Conservation (phyloP, 148 eudicot species). For the Fagopyrum tataricum region DNA sequence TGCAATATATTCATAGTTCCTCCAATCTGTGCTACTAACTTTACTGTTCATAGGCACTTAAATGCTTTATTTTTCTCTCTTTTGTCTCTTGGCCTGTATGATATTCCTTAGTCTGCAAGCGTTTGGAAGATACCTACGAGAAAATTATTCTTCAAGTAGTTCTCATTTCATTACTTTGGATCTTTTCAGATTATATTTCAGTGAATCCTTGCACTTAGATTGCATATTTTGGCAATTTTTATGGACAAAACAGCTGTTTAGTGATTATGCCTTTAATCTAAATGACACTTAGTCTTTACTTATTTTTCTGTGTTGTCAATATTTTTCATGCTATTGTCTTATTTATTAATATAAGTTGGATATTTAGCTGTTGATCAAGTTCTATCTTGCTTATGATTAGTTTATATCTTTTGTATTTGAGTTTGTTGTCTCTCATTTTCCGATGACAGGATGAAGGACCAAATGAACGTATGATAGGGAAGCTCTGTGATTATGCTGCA, state of each 20-base stretch:
- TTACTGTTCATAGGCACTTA: not conserved
- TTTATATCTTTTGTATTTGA: not conserved
- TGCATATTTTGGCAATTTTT: not conserved
- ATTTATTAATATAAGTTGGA: not conserved
- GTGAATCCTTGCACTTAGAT: not conserved
- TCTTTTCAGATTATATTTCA: slow-evolving; percentile 3
- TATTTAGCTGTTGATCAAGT: not conserved
- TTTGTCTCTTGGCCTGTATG: not conserved
- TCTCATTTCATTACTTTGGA: not conserved
- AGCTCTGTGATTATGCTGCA: slow-evolving; percentile 90
- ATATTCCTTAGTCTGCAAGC: not conserved
- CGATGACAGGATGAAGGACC: slow-evolving; percentile 65
- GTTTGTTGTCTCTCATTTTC: not conserved
- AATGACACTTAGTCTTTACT: not conserved
- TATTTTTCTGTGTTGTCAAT: not conserved
- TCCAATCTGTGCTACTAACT: not conserved
- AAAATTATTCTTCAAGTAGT: not conserved
- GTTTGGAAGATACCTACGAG: not conserved
- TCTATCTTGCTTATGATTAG: not conserved
- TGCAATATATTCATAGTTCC: not conserved
- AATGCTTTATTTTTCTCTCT: not conserved
- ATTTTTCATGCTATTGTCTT: not conserved
- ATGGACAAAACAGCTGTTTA: not conserved
- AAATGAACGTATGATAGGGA: slow-evolving; percentile 85
- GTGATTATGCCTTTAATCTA: not conserved